Percentiles rank a stretch among this genome's conserved stretches.
Conservation (phyloP, 306 rosid genomes). For the Lithocarpus polystachyus region DNA sequence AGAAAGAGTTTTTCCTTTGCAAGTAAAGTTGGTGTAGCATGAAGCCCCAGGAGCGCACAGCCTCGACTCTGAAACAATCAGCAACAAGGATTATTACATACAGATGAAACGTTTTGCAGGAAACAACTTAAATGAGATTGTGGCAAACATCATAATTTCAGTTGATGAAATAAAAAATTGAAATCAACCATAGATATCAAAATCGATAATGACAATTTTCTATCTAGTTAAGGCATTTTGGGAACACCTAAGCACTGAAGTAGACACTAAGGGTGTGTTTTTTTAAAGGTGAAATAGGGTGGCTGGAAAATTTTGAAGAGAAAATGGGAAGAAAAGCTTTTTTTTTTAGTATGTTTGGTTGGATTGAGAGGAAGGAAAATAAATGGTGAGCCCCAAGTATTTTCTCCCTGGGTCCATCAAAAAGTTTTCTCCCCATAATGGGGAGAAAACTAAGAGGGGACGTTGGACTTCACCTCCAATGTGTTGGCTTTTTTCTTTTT, state of each 20-base stretch:
- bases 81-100: constrained; percentile 8
- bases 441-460: no score
- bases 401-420: no score
- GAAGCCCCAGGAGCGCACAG: constrained; percentile 65
- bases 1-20: constrained; percentile 84
- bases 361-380: no score
- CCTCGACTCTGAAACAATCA: constrained; percentile 64
- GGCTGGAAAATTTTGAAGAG: no score
- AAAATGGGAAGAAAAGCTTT: no score
- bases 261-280: background rate
- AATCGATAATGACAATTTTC: background rate
- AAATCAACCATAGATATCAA: background rate
- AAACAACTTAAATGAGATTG: background rate
- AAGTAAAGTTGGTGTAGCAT: constrained; percentile 68
- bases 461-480: no score
- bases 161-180: background rate
- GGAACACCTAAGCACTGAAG: background rate
- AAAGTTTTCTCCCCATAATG: no score
- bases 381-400: rapidly evolving
- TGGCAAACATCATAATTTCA: background rate
- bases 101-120: background rate
- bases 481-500: no score
- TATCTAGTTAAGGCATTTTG: background rate
- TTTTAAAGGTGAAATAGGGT: no score
- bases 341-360: no score